phyloP scores from a whole-genome alignment of 2,329 filamentous ascomycete species.

The Pestalotiopsis sp. region DNA sequence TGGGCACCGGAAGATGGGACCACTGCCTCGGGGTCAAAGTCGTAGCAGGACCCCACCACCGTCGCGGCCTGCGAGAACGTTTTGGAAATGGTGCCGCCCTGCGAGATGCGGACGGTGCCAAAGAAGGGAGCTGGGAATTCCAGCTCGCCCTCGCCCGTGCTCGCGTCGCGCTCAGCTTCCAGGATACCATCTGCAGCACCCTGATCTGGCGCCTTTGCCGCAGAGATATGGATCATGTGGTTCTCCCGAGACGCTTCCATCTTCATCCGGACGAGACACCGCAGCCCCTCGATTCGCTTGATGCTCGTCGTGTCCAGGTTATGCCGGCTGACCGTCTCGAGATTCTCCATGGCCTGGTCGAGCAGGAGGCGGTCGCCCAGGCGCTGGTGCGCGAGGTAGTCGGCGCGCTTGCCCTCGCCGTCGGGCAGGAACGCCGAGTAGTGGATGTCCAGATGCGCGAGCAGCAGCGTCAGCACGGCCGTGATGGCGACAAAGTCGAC shows the following conservation, averaged over 20 bases:
- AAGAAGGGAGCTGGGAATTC: slow-evolving; percentile 20
- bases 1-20: neutral
- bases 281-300: slow-evolving; percentile 30
- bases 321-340: neutral
- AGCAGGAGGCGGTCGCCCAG: slow-evolving; percentile 16
- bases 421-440: neutral
- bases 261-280: slow-evolving; percentile 33
- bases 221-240: slow-evolving; percentile 8
- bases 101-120: slow-evolving; percentile 30
- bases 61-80: neutral
- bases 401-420: slow-evolving; percentile 16
- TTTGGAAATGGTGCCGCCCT: slow-evolving; percentile 22
- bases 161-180: neutral
- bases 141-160: neutral
- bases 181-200: neutral
- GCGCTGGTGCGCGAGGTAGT: slow-evolving; percentile 39
- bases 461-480: slow-evolving; percentile 34
- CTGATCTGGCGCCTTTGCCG: neutral
- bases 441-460: slow-evolving; percentile 28
- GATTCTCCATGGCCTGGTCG: slow-evolving; percentile 1
- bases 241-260: slow-evolving; percentile 24
- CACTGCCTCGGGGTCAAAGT: neutral
- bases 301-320: slow-evolving; percentile 32
- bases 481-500: slow-evolving; percentile 38
- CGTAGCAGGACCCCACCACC: neutral